These are phyloP conservation scores for Neospora caninum DNA, from an alignment of 169 alveolate genomes.

Conservation along the genomic window DNA sequence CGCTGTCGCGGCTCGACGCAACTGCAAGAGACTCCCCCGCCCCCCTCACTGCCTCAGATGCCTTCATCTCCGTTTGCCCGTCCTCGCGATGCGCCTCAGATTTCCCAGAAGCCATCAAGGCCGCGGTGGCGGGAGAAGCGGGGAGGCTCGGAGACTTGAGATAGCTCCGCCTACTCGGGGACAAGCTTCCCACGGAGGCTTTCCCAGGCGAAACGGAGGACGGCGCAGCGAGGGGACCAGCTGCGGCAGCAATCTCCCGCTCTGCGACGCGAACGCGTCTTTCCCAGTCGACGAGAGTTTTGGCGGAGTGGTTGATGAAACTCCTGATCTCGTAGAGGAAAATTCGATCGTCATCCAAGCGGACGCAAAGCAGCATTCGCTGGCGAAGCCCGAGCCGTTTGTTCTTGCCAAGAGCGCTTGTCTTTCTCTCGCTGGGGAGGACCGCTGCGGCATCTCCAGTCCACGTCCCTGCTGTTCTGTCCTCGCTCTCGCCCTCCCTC, in stretches of 20 bases:
- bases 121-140: too few species aligned
- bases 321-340: slow-evolving; percentile 14
- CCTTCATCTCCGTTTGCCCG: too few species aligned
- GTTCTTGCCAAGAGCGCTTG: background rate
- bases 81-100: too few species aligned
- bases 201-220: background rate
- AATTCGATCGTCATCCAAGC: background rate
- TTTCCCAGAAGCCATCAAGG: too few species aligned
- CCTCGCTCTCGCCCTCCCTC: background rate
- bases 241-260: background rate
- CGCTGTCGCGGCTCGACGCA: too few species aligned
- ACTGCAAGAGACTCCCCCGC: too few species aligned
- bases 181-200: background rate
- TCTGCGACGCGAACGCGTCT: slow-evolving; percentile 21
- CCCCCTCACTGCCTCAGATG: too few species aligned
- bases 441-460: background rate
- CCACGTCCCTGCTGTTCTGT: background rate
- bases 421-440: background rate
- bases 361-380: slow-evolving; percentile 29
- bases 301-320: slow-evolving; percentile 28
- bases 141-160: background rate
- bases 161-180: background rate
- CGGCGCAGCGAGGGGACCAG: background rate
- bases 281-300: slow-evolving; percentile 24
- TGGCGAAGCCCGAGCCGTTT: background rate